Base-by-base conservation (phyloP, 352 stramenopile species). In the Thraustochytrium sp. region DNA sequence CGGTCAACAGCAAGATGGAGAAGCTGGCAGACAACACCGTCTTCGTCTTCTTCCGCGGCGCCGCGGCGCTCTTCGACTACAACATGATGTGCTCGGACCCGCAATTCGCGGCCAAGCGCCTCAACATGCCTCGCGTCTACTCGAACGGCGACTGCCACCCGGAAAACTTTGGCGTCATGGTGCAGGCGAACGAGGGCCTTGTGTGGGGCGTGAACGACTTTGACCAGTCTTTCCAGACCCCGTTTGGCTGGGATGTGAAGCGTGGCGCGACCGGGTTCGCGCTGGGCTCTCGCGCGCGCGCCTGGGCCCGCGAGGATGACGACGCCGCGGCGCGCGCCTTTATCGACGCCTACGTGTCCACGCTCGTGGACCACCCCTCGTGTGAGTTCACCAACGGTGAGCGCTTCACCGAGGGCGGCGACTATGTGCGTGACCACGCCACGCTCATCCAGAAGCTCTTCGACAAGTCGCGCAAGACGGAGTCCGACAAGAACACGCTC, bases 151-250 rank as follows among this genome's bases (percentile, higher is more conserved):
- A 80, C 51, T 80, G 68, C 51, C 68, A 80, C 53, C 68, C 68
- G 26, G 68, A 80, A 34, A 80, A 80, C 68, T 80, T 80, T 75
- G 68, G 68, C 4, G 68, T 80, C 44, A 80, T 80, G 68, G 68
- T 80, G 23, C 68, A 80, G 40, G 48, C 68, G 13, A 80, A 53
- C 51, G 68, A 42, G 3, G 68, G 37, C 31, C 68, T 80, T 3
- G 68, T 80, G 13, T 80, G 68, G 68, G 68, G 68, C 37, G 68
- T 80, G 21, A 80, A 80, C 51, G 68, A 80, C 46, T 80, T 80
- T 72, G 68, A 80, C 53, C 68, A 80, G 68, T 80, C 68, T 8
- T 80, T 80, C 51, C 31, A 21, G 16, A 80, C 68, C 18, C 68
- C 68, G 18, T 80, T 80, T 51, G 63, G 68, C 13, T 80, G 68